Base-by-base conservation (phyloP, 176 grass and related monocot genomes). In the Areca catechu region DNA sequence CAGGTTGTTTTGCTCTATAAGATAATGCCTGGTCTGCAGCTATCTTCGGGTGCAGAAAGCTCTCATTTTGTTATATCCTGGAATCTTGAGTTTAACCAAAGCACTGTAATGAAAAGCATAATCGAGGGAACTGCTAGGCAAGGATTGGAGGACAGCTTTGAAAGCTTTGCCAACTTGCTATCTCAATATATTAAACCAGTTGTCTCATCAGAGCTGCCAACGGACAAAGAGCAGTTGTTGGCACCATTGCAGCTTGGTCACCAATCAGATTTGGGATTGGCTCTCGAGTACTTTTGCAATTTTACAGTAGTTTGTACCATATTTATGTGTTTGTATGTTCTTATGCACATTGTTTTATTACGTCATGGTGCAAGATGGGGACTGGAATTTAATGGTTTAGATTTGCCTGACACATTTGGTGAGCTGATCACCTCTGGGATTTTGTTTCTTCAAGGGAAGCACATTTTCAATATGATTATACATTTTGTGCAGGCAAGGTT, bases 401-500 rank as follows among this genome's bases (percentile, higher is more conserved):
- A 96, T 82, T 71, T 96, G 51, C 86, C 86, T 0, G 92, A 96
- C 24, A 82, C 86, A 50, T 87, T 90, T 58, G 71, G 74, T 24
- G 86, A 90, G 62, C 77, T 96, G 25, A 68, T 96, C 53, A 82
- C 71, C 37, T 67, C 79, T 4, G 86, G 77, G 10, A 71, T 96
- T 71, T 48, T 96, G 54, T 70, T 79, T 67, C 86, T 88, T 71
- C 92, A 82, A 72, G 53, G 82, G n/a, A 71, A 79, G 63, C 74
- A 66, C 65, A 67, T 83, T 34, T 49, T 80, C 29, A 73, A 58
- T 66, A 88, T 90, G 86, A 49, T 85, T 37, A 77, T 75, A 69
- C 92, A 74, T 71, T 96, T 90, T 84, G 69, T 96, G 63, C 62
- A 65, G 65, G 92, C 83, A 49, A 96, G 91, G 66, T 19, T 96